Base-by-base conservation (phyloP, 2,329 filamentous ascomycete genomes). In the Penicillium griseofulvum region DNA sequence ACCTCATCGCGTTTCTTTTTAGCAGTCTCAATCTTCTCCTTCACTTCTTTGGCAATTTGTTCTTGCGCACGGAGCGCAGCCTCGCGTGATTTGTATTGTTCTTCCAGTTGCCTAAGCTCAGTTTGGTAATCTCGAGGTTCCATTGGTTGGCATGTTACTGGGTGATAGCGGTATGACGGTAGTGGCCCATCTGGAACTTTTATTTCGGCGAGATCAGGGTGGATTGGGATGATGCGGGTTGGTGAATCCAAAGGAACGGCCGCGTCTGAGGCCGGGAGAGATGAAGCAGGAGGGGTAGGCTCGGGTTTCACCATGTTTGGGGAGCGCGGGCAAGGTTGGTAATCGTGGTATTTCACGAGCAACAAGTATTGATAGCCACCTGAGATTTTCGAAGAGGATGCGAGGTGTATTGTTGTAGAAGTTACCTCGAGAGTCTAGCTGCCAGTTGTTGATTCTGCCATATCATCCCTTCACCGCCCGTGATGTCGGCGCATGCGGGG, bases 1-100 rank as follows among this genome's bases (percentile, higher is more conserved):
- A 76, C 64, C 44, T 73, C 65, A 37, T 73, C 73, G 45, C 65
- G 68, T 54, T 75, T 76, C 51, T 67, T 68, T 33, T 73, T 69
- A 4, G 68, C 65, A 33, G 72, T 71, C 49, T 74, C 66, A 24
- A 77, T 66, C 39, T 67, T 70, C 52, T 67, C 63, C 55, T 69
- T 74, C 29, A 70, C 68, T 60, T 76, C 72, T 52, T 66, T 71
- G 19, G 71, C 73, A 8, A 64, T 60, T 43, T 72, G 63, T 49
- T 74, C 73, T 54, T 75, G 74, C 28, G 69, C 74, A 50, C 68
- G 72, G 24, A 72, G 47, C 9, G 71, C 71, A 4, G 68, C 68
- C n/a, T 68, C 70, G 12, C 63, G 65, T 3, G 71, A 68, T 3
- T 73, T 62, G 46, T 70, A 72, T 57, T 76, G 68, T 49, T 71